Evolutionary conservation across 2,329 filamentous ascomycete genomes (phyloP), one percentile per base, ranked within the genome.

Genomic region (Elsinoe australis): DNA sequence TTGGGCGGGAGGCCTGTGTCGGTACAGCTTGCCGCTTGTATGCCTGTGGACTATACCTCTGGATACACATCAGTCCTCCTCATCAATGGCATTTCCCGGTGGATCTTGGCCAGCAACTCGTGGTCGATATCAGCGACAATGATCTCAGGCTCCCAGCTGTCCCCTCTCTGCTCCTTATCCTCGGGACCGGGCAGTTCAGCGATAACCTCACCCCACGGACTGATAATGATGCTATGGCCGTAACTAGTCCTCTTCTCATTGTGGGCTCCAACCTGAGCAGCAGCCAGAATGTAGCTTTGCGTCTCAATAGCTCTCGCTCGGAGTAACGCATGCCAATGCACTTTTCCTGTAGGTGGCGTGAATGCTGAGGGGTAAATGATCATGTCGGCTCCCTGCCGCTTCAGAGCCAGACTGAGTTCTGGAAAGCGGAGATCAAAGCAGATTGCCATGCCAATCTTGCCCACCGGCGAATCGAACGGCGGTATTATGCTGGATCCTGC

Each of bases 341-440:
- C 85, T 49, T 72, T 74, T 0, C 90, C 90, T 0, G 90, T 95
- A 1, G 83, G 80, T 0, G 94, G 75, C 0, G 89, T 95, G 61
- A 95, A 96, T 3, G 90, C 90, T 4, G 85, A 90, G 0, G 90
- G 90, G 61, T 90, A 95, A 0, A 87, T 80, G 42, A 95, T 70
- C 47, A 95, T 70, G 53, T 95, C 80, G 1, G 87, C 87, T 17
- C 75, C 71, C 49, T 79, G 76, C 5, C 76, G 68, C 21, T 78
- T 76, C 14, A 94, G 73, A 1, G 79, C 73, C 7, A 92, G 64
- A 0, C 79, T 77, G 6, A 84, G 76, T 61, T 94, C 87, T 0
- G 87, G 79, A 61, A 92, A 94, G 1, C 88, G 79, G 53, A 95
- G 67, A 67, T 95, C 90, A 64, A 95, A 95, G 68, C 90, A 95